phyloP scores from a whole-genome alignment of 208 protist genomes.

The Leishmania turanica region DNA sequence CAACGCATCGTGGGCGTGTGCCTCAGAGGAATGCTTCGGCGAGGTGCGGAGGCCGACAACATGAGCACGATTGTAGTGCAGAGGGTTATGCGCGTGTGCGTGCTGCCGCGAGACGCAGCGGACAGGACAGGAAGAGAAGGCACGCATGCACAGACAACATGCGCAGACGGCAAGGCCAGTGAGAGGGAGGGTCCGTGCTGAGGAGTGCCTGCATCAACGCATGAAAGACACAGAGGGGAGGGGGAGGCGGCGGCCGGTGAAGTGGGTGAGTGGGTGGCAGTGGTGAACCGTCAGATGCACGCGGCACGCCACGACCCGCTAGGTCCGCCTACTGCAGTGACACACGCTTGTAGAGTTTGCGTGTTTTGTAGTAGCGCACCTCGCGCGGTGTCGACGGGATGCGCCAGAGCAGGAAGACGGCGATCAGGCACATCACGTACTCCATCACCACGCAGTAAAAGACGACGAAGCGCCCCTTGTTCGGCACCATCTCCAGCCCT shows the following conservation, averaged over 20 bases:
- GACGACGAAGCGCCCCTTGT: conserved; percentile 16
- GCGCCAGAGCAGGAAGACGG: conserved; percentile 50
- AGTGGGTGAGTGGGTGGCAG: background rate
- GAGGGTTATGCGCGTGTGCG: background rate
- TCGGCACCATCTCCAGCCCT: conserved; percentile 19
- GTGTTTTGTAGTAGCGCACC: conserved; percentile 37
- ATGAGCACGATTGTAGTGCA: background rate
- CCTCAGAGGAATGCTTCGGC: background rate
- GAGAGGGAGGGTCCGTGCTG: background rate
- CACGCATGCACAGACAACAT: background rate
- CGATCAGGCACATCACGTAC: conserved; percentile 42
- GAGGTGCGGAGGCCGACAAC: background rate
- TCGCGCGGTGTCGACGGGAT: conserved; percentile 39
- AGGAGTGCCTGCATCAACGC: background rate
- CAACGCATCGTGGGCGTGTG: background rate
- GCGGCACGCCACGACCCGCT: background rate
- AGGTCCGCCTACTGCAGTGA: background rate
- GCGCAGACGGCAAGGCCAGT: background rate
- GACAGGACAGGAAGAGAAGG: background rate
- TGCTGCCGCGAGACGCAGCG: background rate
- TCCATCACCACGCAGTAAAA: conserved; percentile 42
- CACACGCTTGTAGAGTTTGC: conserved; percentile 26
- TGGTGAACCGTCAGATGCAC: background rate
- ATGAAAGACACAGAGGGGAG: background rate
- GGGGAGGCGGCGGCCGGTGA: background rate